Conservation (phyloP, 2,329 filamentous ascomycete genomes). For the Claviceps paspali region DNA sequence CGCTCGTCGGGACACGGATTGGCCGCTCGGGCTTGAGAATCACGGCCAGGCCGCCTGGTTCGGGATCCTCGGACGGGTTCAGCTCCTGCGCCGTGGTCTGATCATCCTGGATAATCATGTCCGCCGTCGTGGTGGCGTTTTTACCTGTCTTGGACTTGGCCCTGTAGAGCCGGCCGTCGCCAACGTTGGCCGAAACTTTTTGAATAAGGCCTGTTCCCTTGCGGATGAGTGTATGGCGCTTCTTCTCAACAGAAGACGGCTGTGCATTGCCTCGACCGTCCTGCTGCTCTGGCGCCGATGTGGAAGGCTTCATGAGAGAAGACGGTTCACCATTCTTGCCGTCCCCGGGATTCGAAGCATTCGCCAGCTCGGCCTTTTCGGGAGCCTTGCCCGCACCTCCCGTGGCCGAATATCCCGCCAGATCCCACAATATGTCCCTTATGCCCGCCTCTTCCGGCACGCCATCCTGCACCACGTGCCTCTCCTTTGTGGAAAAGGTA, state of each 20-base stretch:
- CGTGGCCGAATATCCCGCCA: slow-evolving; percentile 26
- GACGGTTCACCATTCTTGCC: slow-evolving; percentile 5
- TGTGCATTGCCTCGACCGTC: too few species aligned
- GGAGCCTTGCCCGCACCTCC: slow-evolving; percentile 17
- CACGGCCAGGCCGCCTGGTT: slow-evolving; percentile 53
- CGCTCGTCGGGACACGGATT: slow-evolving; percentile 61
- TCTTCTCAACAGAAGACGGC: slow-evolving; percentile 4
- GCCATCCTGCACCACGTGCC: slow-evolving; percentile 48
- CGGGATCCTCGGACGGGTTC: slow-evolving; percentile 20
- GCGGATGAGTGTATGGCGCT: slow-evolving; percentile 12
- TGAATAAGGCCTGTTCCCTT: slow-evolving; percentile 20
- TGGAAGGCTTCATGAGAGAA: too few species aligned
- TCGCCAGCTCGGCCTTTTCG: slow-evolving; percentile 19
- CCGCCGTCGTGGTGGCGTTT: slow-evolving; percentile 5
- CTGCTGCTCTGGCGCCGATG: too few species aligned
- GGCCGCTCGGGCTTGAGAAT: slow-evolving; percentile 59
- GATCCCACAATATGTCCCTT: slow-evolving; percentile 36
- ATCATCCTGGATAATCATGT: slow-evolving; percentile 2
- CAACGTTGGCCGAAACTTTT: slow-evolving; percentile 13
- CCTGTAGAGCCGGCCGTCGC: slow-evolving; percentile 10
- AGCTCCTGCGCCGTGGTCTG: too few species aligned
- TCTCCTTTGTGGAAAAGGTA: slow-evolving; percentile 59
- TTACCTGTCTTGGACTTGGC: slow-evolving; percentile 10
- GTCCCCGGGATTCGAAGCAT: slow-evolving; percentile 5
- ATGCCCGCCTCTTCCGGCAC: slow-evolving; percentile 33